Conservation (phyloP, 441 rosid genomes). For the Jatropha podagrica region DNA sequence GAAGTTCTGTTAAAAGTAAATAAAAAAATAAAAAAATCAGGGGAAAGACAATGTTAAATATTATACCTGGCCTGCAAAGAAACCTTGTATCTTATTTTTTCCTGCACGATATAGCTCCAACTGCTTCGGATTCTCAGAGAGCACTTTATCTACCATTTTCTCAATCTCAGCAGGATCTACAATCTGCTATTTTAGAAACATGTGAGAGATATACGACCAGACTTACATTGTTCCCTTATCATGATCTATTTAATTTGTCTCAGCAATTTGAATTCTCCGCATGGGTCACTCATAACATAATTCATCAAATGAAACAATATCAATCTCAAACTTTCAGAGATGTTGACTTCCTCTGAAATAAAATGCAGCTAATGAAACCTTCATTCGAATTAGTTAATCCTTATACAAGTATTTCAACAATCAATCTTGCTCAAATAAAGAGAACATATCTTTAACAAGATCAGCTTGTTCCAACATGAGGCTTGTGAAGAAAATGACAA, state of each 20-base stretch:
- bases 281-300: background rate
- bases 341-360: constrained; percentile 4
- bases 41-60: background rate
- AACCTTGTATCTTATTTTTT: constrained; percentile 85
- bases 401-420: background rate
- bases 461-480: background rate
- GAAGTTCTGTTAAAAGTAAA: background rate
- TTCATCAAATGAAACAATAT: constrained; percentile 5
- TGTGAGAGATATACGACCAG: constrained; percentile 20
- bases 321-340: background rate
- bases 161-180: constrained; percentile 78
- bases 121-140: constrained; percentile 79
- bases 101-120: constrained; percentile 81
- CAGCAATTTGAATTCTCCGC: background rate
- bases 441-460: background rate
- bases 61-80: constrained; percentile 81
- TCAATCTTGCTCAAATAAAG: background rate
- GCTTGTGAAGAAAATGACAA: background rate
- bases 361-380: background rate
- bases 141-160: constrained; percentile 69
- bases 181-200: constrained; percentile 47
- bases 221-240: background rate
- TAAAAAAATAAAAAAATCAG: background rate
- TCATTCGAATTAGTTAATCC: background rate
- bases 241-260: constrained; percentile 5